Conservation (phyloP, 2,329 filamentous ascomycete species). For the Endocalyx cinctus region DNA sequence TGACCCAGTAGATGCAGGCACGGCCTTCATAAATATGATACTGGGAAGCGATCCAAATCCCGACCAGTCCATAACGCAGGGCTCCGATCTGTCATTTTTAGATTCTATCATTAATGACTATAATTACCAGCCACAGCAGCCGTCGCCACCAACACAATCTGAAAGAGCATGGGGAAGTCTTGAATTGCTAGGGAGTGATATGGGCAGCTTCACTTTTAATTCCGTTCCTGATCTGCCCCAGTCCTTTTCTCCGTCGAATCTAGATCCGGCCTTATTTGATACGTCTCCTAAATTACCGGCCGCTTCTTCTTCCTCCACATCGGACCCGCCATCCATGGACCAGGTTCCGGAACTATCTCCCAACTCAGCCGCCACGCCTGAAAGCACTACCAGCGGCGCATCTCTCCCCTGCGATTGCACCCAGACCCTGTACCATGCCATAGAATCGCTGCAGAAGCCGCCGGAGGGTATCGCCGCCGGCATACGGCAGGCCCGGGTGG, state of each 20-base stretch:
- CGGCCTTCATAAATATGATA: constrained; percentile 23
- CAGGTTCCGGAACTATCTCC: constrained; percentile 20
- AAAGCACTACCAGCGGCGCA: constrained; percentile 10
- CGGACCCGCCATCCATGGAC: constrained; percentile 13
- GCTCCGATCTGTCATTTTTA: too few species aligned
- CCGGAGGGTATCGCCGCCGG: constrained; percentile 40
- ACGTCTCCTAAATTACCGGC: neutral
- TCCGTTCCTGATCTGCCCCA: too few species aligned
- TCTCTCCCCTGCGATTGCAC: constrained; percentile 41
- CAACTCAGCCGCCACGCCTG: constrained; percentile 19
- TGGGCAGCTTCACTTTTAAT: too few species aligned
- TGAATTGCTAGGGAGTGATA: too few species aligned
- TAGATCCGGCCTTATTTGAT: constrained; percentile 25
- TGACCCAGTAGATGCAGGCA: constrained; percentile 21
- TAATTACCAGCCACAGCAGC: neutral
- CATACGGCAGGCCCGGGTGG: constrained; percentile 43
- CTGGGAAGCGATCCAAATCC: constrained; percentile 14
- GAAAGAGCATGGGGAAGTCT: too few species aligned
- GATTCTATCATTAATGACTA: too few species aligned
- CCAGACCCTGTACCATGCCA: constrained; percentile 44
- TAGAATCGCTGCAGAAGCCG: constrained; percentile 45
- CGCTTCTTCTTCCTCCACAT: constrained; percentile 1
- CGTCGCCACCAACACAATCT: constrained; percentile 4
- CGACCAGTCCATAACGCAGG: too few species aligned
- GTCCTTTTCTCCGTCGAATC: constrained; percentile 15